Evolutionary conservation across 352 stramenopile species (phyloP).

Genomic region (Phytophthora capsici): DNA sequence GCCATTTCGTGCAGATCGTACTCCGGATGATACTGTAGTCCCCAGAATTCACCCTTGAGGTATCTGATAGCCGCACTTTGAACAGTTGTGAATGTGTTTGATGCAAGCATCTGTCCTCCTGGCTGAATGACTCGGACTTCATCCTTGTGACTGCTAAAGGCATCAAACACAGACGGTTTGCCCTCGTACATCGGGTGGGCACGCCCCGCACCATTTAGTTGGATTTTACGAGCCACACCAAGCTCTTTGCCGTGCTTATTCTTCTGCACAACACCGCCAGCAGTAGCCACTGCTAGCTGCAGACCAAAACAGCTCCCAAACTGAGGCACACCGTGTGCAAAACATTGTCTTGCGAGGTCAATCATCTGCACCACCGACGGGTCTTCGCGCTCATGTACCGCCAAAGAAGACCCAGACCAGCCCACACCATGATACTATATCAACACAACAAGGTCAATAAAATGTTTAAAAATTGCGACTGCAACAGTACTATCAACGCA

Average conservation of each 20-base stretch:
- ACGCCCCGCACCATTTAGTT: slow-evolving; percentile 55
- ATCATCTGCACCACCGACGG: slow-evolving; percentile 56
- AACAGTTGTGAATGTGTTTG: slow-evolving; percentile 66
- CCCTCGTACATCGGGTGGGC: slow-evolving; percentile 80
- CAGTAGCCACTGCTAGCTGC: slow-evolving; percentile 64
- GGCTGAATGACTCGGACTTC: slow-evolving; percentile 66
- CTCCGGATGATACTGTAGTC: slow-evolving; percentile 79
- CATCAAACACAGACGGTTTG: slow-evolving; percentile 72
- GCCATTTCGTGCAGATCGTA: slow-evolving; percentile 84
- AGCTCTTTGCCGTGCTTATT: slow-evolving; percentile 75
- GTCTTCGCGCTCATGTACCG: slow-evolving; percentile 64
- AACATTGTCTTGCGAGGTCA: slow-evolving; percentile 45
- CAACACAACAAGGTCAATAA: slow-evolving; percentile 7
- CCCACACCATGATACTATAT: slow-evolving; percentile 72
- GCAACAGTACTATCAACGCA: slow-evolving; percentile 7
- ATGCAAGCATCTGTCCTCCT: slow-evolving; percentile 55
- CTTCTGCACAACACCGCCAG: slow-evolving; percentile 62
- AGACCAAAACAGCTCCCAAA: slow-evolving; percentile 82
- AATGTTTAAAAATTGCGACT: background rate
- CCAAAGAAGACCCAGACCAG: slow-evolving; percentile 80
- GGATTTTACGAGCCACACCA: slow-evolving; percentile 72
- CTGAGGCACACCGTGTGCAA: slow-evolving; percentile 65
- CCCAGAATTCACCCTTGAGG: slow-evolving; percentile 80
- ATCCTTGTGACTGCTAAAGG: slow-evolving; percentile 82
- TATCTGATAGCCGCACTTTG: slow-evolving; percentile 64